Evolutionary conservation across 495 filamentous ascomycete genomes (phyloP).

Genomic region (Xylona heveae): DNA sequence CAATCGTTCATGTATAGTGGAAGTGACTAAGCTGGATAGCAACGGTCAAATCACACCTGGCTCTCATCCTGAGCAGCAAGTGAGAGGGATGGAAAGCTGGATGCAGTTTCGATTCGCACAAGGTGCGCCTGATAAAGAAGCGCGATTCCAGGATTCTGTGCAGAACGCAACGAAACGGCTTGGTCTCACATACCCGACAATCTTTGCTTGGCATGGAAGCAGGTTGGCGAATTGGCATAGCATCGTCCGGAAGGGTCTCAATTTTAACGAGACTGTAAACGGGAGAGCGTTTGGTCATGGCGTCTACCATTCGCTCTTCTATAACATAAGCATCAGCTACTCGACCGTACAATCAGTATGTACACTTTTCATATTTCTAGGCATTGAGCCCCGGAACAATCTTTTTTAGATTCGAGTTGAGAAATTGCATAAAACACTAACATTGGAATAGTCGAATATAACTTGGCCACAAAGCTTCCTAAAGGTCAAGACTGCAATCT

Average conservation of each 20-base stretch:
- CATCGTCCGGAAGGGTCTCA: conserved; percentile 64
- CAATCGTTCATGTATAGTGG: conserved; percentile 69
- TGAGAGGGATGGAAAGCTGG: conserved; percentile 45
- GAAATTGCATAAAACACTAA: too few relatives aligned
- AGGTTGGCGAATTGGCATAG: conserved; percentile 65
- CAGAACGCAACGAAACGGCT: conserved; percentile 20
- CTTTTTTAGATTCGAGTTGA: too few relatives aligned
- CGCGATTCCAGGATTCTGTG: conserved; percentile 50
- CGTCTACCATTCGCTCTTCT: conserved; percentile 51
- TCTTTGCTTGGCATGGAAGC: conserved; percentile 80
- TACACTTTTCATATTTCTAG: too few relatives aligned
- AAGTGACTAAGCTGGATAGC: conserved; percentile 26
- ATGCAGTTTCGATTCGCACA: conserved; percentile 75
- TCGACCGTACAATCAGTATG: too few relatives aligned
- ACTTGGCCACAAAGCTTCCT: conserved; percentile 50
- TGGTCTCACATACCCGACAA: conserved; percentile 32
- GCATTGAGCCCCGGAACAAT: too few relatives aligned
- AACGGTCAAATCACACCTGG: conserved; percentile 3
- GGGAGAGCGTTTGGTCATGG: conserved; percentile 64
- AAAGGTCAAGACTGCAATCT: conserved; percentile 34
- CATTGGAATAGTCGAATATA: background rate
- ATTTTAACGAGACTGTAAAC: conserved; percentile 37
- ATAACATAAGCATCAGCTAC: conserved; percentile 36
- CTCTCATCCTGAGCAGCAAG: conserved; percentile 23
- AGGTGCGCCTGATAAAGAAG: conserved; percentile 79